phyloP scores from a whole-genome alignment of 2,329 filamentous ascomycete genomes.

The Monosporascus ibericus region DNA sequence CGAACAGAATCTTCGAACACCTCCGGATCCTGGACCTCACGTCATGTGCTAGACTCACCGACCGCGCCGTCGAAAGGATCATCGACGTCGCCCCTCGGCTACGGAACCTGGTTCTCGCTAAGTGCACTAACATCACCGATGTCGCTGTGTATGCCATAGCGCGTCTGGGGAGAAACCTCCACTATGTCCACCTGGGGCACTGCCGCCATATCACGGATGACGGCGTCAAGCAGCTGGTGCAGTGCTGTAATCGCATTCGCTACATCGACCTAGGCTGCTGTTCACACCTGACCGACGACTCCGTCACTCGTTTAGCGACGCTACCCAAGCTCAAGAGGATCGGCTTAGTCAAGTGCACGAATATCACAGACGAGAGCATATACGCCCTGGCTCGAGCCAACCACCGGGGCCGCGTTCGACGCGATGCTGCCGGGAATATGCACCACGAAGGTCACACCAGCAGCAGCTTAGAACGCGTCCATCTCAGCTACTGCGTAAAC shows the following conservation, averaged over 20 bases:
- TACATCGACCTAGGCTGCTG: constrained; percentile 99
- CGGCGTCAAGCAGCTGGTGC: constrained; percentile 78
- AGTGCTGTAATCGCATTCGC: constrained; percentile 83
- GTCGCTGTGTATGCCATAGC: constrained; percentile 81
- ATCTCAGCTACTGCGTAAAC: constrained; percentile 89
- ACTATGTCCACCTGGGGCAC: constrained; percentile 94
- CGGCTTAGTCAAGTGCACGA: constrained; percentile 86
- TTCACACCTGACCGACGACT: constrained; percentile 77
- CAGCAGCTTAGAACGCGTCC: constrained; percentile 83
- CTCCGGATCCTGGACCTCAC: constrained; percentile 91
- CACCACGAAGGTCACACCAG: constrained; percentile 50
- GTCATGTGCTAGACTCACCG: constrained; percentile 76
- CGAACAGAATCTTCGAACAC: constrained; percentile 68
- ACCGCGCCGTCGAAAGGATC: constrained; percentile 83
- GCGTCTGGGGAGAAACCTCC: constrained; percentile 86
- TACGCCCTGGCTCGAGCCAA: constrained; percentile 72
- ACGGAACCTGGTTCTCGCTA: constrained; percentile 87
- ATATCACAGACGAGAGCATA: constrained; percentile 87
- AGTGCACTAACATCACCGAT: constrained; percentile 91
- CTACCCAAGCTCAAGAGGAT: constrained; percentile 93
- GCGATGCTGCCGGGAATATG: constrained; percentile 41
- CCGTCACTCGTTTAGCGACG: constrained; percentile 74
- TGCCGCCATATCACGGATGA: constrained; percentile 86
- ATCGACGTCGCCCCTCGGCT: constrained; percentile 80
- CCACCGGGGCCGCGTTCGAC: constrained; percentile 42